Conservation (phyloP, 1,139 yeast genomes). For the Geotrichum macrosporum region DNA sequence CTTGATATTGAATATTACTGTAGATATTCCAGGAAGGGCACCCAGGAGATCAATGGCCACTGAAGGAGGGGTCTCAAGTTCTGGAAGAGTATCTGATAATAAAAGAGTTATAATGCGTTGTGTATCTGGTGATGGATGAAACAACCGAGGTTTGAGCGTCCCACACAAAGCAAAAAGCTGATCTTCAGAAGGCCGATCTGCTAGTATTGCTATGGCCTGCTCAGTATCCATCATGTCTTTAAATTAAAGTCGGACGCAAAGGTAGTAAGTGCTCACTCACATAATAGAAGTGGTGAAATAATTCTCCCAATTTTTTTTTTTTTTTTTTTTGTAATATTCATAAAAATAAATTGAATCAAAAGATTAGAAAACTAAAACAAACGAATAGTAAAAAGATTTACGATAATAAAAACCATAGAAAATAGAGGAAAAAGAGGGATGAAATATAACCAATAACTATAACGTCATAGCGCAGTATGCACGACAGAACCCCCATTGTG, state of each 20-base stretch:
- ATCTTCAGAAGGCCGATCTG: constrained; percentile 4
- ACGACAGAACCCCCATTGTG: constrained; percentile 50
- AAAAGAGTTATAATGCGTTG: constrained; percentile 7
- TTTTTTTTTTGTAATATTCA: no score
- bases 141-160: constrained; percentile 5
- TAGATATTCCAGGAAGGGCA: constrained; percentile 10
- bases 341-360: background rate
- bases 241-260: background rate
- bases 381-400: background rate
- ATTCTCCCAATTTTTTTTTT: no score
- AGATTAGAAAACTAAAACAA: background rate
- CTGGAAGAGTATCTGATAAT: constrained; percentile 8
- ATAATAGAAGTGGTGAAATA: no score
- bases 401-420: constrained; percentile 8
- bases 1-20: constrained; percentile 8
- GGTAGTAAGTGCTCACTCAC: no score
- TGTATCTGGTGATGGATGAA: constrained; percentile 1
- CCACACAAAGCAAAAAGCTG: background rate
- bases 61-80: constrained; percentile 2
- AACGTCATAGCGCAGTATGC: constrained; percentile 22
- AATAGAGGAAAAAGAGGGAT: constrained; percentile 20
- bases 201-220: background rate
- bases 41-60: constrained; percentile 5
- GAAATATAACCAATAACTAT: constrained; percentile 24
- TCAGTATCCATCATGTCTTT: background rate